These are phyloP conservation scores for Sporobolomyces phaffii DNA, from an alignment of 768 basidiomycete species.

Conservation along the genomic window DNA sequence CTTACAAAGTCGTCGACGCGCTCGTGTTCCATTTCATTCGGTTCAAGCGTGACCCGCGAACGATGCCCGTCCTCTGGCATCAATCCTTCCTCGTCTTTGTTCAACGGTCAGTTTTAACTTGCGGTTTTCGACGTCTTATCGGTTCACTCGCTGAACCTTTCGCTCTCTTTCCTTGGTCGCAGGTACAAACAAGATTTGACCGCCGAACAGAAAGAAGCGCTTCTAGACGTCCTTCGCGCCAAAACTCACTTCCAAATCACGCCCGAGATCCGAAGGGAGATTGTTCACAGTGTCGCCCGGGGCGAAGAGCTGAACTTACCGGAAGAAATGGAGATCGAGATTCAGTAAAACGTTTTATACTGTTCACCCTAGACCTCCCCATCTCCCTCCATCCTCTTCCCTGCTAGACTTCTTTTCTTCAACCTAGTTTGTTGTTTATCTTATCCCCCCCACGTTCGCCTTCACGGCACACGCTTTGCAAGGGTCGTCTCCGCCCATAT, in stretches of 20 bases:
- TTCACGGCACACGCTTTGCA: too few relatives aligned
- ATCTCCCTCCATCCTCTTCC: too few relatives aligned
- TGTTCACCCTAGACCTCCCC: background rate
- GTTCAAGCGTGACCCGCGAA: conserved; percentile 72
- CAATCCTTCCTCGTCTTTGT: conserved; percentile 90
- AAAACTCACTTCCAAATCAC: conserved; percentile 82
- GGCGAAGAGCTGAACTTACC: conserved; percentile 66
- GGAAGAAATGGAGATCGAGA: conserved; percentile 55
- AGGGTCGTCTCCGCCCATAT: too few relatives aligned
- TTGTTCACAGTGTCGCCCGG: conserved; percentile 76
- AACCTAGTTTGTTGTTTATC: too few relatives aligned
- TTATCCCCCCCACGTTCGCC: too few relatives aligned
- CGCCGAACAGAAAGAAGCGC: conserved; percentile 92
- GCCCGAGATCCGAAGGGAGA: conserved; percentile 79
- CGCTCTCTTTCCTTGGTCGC: conserved; percentile 1
- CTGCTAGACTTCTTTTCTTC: too few relatives aligned
- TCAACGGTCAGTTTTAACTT: conserved; percentile 61
- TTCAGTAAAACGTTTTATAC: conserved; percentile 17
- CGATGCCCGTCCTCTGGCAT: conserved; percentile 96
- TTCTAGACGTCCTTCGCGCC: conserved; percentile 83
- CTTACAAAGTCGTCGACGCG: conserved; percentile 95
- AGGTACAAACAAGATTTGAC: conserved; percentile 93
- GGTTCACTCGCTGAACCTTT: background rate
- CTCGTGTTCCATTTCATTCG: conserved; percentile 98
- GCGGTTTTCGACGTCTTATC: background rate